Base-by-base conservation (phyloP, 2,329 filamentous ascomycete genomes). In the Fusarium setosum region DNA sequence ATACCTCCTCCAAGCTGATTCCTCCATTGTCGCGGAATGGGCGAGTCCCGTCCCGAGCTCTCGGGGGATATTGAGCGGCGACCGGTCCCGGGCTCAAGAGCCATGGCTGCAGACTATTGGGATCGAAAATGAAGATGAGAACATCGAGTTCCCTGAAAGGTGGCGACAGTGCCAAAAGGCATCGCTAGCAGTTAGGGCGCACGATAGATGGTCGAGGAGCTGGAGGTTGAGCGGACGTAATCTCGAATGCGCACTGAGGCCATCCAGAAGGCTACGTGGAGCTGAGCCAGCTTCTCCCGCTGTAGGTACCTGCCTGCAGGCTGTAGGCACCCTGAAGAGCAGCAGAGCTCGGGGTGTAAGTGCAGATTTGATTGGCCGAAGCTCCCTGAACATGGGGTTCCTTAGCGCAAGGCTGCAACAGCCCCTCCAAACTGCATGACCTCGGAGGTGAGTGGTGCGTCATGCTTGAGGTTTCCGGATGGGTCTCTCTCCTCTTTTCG, bases 31-130 rank as follows among this genome's bases (percentile, higher is more conserved):
- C 91, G 88, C 66, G 88, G 86, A 37, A 88, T 88, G 67, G 91
- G 93, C 75, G 92, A 93, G 67, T 89, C 88, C 74, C 92, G 91
- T 65, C 93, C 93, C 76, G 93, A 96, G 85, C 91, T 94, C 76
- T 92, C 88, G 73, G 93, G 93, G 65, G 94, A 96, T 70, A 83
- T 80, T 57, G 88, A 89, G 73, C 84, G 85, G 61, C 84, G 85
- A 68, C 81, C 81, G 67, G 82, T 78, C 68, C 80, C 82, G 58
- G 84, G 82, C 77, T 92, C 89, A 81, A 88, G 86, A 74, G 87
- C 84, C 90, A 92, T 92, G 70, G 65, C 81, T 73, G 69, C 69
- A 65, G 69, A 64, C 53, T 66, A 52, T 62, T 61, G 58, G 50
- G 54, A 60, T 66, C 51, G 54, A 61, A 49, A 44, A 41, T 21